Base-by-base conservation (phyloP, 768 basidiomycete species). In the Rhodotorula graminis region DNA sequence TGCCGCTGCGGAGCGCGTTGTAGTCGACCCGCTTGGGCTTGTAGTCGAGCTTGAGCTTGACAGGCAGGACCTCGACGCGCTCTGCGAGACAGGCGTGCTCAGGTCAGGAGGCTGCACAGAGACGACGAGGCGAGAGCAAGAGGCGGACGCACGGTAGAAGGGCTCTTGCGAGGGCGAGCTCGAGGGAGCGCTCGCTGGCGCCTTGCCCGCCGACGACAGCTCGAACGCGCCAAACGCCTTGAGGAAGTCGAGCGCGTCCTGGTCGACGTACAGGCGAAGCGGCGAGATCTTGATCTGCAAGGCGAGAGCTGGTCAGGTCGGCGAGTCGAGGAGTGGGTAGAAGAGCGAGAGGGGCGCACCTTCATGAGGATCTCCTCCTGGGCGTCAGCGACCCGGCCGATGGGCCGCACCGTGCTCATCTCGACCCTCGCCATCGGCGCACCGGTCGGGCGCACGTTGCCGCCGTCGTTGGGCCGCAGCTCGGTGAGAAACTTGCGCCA, bases 1-100 rank as follows among this genome's bases (percentile, higher is more conserved):
- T 87, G 23, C 96, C 96, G 72, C 93, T 90, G 52, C 88, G 86
- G 69, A 99, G 83, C 16, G 94, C 96, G 72, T 87, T 84, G 80
- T 97, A 96, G 80, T 98, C 92, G 29, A 99, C 94, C 12, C 94
- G 88, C 60, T 97, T 90, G 65, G 96, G 96, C 80, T 99, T 99
- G 82, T 98, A 99, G 80, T 99, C 96, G 19, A 99, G 84, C 82
- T 97, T 98, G 76, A 99, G 82, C 80, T 94, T 91, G 64, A 99
- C 86, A 1, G 96, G 92, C 80, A 94, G 93, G 55, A 99, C 88
- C 80, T 98, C 96, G 18, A 92, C 94, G 75, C 91, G 88, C 82
- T 98, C 92, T 93, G 77, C 23, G 15, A 1, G 27, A 0, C 11
- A 46, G 2, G 12, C 2, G 14, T 18, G 9, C 6, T 10, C n/a